Evolutionary conservation across 768 basidiomycete genomes (phyloP).

Genomic region (Mycena crocata): DNA sequence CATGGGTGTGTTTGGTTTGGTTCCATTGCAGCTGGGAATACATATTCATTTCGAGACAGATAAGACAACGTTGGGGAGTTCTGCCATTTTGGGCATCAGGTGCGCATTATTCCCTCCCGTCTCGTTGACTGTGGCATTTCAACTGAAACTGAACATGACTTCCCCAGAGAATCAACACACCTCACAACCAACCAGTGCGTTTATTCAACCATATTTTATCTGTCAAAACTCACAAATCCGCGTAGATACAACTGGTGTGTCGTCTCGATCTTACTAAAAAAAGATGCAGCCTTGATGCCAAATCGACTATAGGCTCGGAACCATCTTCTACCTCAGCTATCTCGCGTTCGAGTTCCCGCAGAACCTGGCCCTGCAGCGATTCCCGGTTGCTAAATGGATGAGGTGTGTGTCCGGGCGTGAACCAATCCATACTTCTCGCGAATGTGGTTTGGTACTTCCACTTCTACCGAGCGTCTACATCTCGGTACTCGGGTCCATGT

Average conservation of each 20-base stretch:
- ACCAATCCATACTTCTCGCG: too few species aligned
- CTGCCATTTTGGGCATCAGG: slow-evolving; percentile 80
- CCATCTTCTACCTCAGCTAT: slow-evolving; percentile 82
- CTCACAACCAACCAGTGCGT: slow-evolving; percentile 74
- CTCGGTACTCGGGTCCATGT: neutral
- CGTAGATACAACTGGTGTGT: slow-evolving; percentile 73
- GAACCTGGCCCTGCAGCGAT: slow-evolving; percentile 77
- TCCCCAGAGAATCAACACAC: slow-evolving; percentile 65
- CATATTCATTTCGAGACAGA: slow-evolving; percentile 43
- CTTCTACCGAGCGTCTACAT: too few species aligned
- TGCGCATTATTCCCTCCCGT: slow-evolving; percentile 40
- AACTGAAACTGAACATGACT: too few species aligned
- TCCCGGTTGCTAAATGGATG: slow-evolving; percentile 88
- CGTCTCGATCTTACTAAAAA: neutral
- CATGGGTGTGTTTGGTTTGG: slow-evolving; percentile 64
- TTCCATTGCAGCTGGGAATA: neutral
- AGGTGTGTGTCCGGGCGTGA: too few species aligned
- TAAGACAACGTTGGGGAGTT: slow-evolving; percentile 75
- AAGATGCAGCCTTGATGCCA: slow-evolving; percentile 56
- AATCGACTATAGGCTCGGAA: slow-evolving; percentile 68
- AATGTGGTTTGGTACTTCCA: too few species aligned
- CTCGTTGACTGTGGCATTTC: too few species aligned
- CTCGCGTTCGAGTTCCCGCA: slow-evolving; percentile 74
- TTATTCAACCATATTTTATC: neutral
- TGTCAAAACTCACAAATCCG: neutral